These are phyloP conservation scores for Populus hybrid DNA, from an alignment of 441 rosid species.

Conservation along the genomic window DNA sequence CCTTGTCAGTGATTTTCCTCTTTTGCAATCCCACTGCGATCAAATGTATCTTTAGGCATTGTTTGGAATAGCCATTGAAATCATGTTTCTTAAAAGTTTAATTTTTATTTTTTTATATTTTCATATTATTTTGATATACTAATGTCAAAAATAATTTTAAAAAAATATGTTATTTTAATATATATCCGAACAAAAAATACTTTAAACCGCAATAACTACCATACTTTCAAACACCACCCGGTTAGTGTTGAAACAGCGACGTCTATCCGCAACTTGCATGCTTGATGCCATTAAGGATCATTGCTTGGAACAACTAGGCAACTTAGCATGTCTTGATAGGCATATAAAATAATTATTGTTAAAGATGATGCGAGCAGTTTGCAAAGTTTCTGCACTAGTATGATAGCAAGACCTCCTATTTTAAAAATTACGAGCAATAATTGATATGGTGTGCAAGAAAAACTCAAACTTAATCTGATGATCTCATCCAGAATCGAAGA, in stretches of 20 bases:
- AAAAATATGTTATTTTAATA: no score
- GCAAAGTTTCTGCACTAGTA: neutral
- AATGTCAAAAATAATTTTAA: no score
- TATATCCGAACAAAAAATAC: no score
- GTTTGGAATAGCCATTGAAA: no score
- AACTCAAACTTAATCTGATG: neutral
- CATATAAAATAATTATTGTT: neutral
- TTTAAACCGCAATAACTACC: no score
- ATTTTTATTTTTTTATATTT: no score
- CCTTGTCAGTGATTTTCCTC: no score
- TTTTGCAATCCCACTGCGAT: neutral
- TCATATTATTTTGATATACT: no score
- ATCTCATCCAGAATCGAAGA: neutral
- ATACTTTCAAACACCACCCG: no score
- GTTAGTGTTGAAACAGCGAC: neutral
- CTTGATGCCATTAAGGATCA: neutral
- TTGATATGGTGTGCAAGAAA: neutral
- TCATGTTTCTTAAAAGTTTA: no score
- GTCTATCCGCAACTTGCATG: neutral
- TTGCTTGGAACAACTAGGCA: neutral
- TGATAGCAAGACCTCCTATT: no score
- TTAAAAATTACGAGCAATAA: neutral
- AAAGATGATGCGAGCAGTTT: neutral
- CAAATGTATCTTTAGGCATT: neutral
- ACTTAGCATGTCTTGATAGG: neutral